Conservation (phyloP, 106 monocot genomes). For the Phalaenopsis equestris region DNA sequence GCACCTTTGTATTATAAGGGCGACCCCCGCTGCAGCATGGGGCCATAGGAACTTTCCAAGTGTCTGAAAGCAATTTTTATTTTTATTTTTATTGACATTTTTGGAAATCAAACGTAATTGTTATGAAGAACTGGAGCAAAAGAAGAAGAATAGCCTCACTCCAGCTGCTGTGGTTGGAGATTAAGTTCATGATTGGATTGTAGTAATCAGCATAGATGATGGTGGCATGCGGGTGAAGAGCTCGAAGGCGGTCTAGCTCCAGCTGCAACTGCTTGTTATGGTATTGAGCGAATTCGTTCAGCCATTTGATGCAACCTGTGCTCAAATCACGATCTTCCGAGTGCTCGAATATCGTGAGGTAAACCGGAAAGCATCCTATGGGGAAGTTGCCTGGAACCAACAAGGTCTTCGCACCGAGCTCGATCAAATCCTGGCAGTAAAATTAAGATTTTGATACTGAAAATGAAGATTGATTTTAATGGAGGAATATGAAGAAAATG, state of each 20-base stretch:
- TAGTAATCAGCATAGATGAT: slow-evolving; percentile 77
- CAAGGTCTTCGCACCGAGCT: slow-evolving; percentile 43
- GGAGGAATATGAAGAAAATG: background rate
- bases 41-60: background rate
- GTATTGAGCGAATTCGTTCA: slow-evolving; percentile 42
- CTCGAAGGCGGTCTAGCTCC: slow-evolving; percentile 23
- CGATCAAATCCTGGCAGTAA: slow-evolving; percentile 26
- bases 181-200: slow-evolving; percentile 19
- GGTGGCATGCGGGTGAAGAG: slow-evolving; percentile 26
- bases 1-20: background rate
- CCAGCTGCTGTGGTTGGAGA: background rate
- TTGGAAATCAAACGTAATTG: background rate
- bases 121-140: background rate
- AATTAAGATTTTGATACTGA: background rate
- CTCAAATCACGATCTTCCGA: slow-evolving; percentile 30
- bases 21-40: slow-evolving; percentile 16
- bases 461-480: background rate
- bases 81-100: no score
- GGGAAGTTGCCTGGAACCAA: slow-evolving; percentile 52
- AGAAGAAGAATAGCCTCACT: background rate
- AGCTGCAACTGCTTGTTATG: slow-evolving; percentile 26
- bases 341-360: slow-evolving; percentile 21
- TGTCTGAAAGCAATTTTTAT: background rate
- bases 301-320: slow-evolving; percentile 42
- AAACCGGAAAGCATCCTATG: slow-evolving; percentile 39